Conservation (phyloP, 129 eudicot genomes). For the Chrysanthemum makinoi region DNA sequence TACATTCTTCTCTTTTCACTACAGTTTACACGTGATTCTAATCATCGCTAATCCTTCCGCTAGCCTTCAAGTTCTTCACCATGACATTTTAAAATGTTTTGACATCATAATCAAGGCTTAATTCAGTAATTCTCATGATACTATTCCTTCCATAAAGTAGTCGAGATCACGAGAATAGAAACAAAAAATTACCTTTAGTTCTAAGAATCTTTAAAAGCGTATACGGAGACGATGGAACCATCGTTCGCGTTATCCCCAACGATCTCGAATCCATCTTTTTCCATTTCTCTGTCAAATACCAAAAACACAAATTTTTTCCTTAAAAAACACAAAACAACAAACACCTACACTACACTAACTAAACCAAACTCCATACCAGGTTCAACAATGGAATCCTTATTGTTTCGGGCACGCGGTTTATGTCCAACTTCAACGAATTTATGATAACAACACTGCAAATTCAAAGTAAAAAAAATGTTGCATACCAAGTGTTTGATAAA, state of each 20-base stretch:
- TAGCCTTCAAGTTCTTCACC: background rate
- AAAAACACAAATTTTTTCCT: slow-evolving; percentile 10
- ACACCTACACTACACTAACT: slow-evolving; percentile 18
- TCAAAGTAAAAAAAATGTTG: background rate
- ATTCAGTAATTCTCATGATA: too few relatives aligned
- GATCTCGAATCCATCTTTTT: slow-evolving; percentile 64
- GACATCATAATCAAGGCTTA: background rate
- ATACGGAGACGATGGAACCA: slow-evolving; percentile 64
- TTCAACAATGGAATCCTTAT: slow-evolving; percentile 20
- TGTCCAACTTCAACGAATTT: slow-evolving; percentile 26
- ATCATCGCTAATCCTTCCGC: background rate
- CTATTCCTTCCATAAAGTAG: too few relatives aligned
- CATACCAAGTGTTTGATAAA: slow-evolving; percentile 45
- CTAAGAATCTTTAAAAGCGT: slow-evolving; percentile 58
- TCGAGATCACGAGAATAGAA: background rate
- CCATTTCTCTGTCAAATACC: slow-evolving; percentile 36
- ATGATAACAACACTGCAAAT: slow-evolving; percentile 38
- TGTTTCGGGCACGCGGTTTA: slow-evolving; percentile 17
- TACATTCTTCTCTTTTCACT: too few relatives aligned
- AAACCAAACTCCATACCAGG: slow-evolving; percentile 20
- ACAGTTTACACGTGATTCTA: too few relatives aligned
- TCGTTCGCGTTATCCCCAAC: slow-evolving; percentile 49
- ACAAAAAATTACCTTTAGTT: slow-evolving; percentile 44
- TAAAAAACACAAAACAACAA: background rate
- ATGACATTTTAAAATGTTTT: background rate